Conservation (phyloP, 768 basidiomycete species). For the Agrocybe chaxingu region DNA sequence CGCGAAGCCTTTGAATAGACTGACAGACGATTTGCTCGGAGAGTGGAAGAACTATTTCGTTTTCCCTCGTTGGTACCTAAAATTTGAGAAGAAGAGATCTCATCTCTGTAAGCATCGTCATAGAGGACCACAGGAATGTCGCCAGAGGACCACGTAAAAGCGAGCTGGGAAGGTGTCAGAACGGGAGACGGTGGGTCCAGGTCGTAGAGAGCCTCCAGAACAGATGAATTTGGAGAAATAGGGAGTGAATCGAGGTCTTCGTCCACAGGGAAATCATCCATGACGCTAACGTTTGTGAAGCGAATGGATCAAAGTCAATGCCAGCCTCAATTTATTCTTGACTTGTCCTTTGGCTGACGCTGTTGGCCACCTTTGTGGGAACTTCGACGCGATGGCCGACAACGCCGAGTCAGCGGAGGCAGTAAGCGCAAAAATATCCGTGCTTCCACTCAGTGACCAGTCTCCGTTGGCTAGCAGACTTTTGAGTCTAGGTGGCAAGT, state of each 20-base stretch:
- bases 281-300: neutral
- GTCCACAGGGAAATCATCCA: slow-evolving; percentile 19
- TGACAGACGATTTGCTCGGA: neutral
- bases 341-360: neutral
- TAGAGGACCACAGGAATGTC: slow-evolving; percentile 52
- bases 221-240: slow-evolving; percentile 38
- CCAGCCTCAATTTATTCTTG: slow-evolving; percentile 2
- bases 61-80: too few species aligned
- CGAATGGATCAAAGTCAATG: slow-evolving; percentile 2
- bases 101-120: slow-evolving; percentile 23
- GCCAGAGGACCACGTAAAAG: slow-evolving; percentile 37
- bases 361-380: neutral
- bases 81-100: neutral
- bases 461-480: too few species aligned
- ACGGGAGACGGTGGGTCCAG: slow-evolving; percentile 45
- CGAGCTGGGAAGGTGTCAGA: slow-evolving; percentile 33
- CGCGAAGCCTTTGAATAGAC: neutral
- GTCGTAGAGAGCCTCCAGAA: slow-evolving; percentile 33
- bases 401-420: too few species aligned
- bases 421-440: too few species aligned
- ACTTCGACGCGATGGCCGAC: too few species aligned
- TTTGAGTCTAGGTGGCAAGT: too few species aligned
- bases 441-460: too few species aligned
- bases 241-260: slow-evolving; percentile 15
- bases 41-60: neutral